Evolutionary conservation across 164 flowering plant species (phyloP), one percentile per base, ranked within the genome.

Genomic region (Nymphaea colorata): DNA sequence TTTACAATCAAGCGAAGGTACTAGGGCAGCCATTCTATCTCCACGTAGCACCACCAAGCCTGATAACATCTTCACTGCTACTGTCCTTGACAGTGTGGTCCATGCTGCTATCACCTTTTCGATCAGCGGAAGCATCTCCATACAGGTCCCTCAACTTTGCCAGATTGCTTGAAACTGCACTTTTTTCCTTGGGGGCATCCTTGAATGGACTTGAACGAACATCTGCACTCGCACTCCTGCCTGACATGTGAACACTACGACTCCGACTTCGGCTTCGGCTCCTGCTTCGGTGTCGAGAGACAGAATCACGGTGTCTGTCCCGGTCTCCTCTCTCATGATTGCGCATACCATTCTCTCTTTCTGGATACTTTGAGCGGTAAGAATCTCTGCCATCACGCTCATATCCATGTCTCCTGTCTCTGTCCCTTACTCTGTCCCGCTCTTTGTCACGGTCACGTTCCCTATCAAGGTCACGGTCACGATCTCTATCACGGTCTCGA

Each of bases 1-100:
- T 25, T 25, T 25, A 25, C 36, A 25, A 25, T 25, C 36, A 25
- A 25, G 36, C 36, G 36, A 25, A 25, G 36, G 36, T 25, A 25
- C 55, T 47, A 47, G 55, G 55, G 12, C 7, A 47, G 55, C 55
- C 55, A 25, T 47, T 44, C 67, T 76, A 91, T 76, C 77, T 93
- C 98, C 98, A 91, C 12, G 84, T 63, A 41, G 92, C 78, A 65
- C 92, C 98, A 51, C 99, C 99, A 17, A 95, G 96, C 69, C 87
- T 84, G 67, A 95, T 87, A 47, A 95, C 99, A 75, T 90, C 98
- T 73, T 90, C 98, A 42, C 81, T 73, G 12, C 84, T 72, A 66
- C 66, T 82, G 71, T 82, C 85, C 69, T 82, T 77, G 16, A 77
- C 76, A 62, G 59, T 70, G 71, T 80, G 79, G 45, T 76, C 88